Evolutionary conservation across 768 basidiomycete genomes (phyloP), one percentile per base, ranked within the genome.

Genomic region (Mycena floridula): DNA sequence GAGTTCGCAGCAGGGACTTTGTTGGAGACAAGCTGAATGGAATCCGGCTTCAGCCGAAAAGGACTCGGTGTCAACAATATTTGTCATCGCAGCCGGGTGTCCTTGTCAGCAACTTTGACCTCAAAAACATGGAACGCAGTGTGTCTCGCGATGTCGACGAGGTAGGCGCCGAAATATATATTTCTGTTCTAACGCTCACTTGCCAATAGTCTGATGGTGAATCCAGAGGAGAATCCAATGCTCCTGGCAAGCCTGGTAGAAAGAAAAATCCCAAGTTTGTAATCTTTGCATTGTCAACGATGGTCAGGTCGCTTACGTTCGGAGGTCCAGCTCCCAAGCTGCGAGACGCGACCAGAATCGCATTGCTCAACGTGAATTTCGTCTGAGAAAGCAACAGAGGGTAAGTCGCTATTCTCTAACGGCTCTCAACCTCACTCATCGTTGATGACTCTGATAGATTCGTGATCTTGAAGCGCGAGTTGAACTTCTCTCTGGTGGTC

Each of bases 401-500:
- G 85, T 84, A 46, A 47, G 70, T 63, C 7, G 42, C 24, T 37
- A 37, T 24, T 32, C 36, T 36, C 16, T 40, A 44, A 24, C 26
- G 43, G 7, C 5, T 16, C 16, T 25, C 27, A 30, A 28, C 27
- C 25, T n/a, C 13, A 12, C 36, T 16, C 41, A 47, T 25, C 24
- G 26, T 44, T 50, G 37, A 37, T 27, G 43, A n/a, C 16, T 44
- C 37, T 23, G 30, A 40, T 54, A 96, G 89, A 93, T 96, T 62
- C 88, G 92, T 18, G 93, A 96, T 65, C 79, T 96, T 27, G 93
- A 96, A 66, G 92, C 92, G 16, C 80, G 89, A 37, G 90, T 96
- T n/a, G 92, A 94, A 64, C 82, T 96, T 7, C 75, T 96, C 15
- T 95, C 92, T 5, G 91, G 89, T 16, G 89, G 88, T 32, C 84